These are phyloP conservation scores for Arthrobotrys conoides DNA, from an alignment of 2,329 filamentous ascomycete species.

Conservation along the genomic window DNA sequence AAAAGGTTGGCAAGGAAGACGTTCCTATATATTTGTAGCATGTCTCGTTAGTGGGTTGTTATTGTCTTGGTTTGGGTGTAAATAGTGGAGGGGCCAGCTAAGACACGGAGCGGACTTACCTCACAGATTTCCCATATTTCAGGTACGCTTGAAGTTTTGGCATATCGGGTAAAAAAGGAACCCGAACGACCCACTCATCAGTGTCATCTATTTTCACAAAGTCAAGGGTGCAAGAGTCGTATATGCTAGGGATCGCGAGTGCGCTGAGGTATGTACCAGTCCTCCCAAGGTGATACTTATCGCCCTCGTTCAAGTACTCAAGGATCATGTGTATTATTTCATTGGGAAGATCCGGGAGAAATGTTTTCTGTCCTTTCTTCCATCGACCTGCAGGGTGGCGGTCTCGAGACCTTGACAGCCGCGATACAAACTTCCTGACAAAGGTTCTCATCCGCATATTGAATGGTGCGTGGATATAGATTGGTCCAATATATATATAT, in stretches of 20 bases:
- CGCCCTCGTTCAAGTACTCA: background rate
- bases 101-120: background rate
- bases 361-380: background rate
- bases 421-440: background rate
- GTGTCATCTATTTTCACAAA: background rate
- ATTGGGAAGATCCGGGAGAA: background rate
- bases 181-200: background rate
- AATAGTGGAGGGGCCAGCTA: background rate
- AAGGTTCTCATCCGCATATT: background rate
- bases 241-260: background rate
- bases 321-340: background rate
- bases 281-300: background rate
- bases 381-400: background rate
- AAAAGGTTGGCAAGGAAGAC: background rate
- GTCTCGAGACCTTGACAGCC: background rate
- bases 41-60: background rate
- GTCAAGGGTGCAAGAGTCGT: background rate
- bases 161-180: background rate
- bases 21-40: background rate
- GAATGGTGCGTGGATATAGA: background rate
- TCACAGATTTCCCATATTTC: background rate
- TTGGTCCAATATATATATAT: too few species aligned
- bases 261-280: background rate
- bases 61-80: background rate
- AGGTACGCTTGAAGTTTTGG: background rate